Evolutionary conservation across 225 moss, liverwort and hornwort genomes (phyloP).

Genomic region (Anthoceros angustus): DNA sequence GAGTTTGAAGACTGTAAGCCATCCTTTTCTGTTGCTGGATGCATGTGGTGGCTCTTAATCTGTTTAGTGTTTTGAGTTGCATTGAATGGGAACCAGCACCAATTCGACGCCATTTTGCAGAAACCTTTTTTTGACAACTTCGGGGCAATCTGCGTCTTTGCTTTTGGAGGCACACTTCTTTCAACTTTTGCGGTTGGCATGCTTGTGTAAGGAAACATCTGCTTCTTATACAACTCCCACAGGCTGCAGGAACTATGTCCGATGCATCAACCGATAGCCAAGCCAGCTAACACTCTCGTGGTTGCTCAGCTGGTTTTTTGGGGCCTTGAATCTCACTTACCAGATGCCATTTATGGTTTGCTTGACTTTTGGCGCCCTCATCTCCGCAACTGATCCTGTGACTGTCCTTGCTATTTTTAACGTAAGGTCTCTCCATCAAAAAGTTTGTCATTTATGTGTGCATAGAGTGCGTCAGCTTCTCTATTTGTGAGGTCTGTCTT

Average conservation of each 20-base stretch:
- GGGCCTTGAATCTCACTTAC: slow-evolving; percentile 58
- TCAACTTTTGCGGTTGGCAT: slow-evolving; percentile 58
- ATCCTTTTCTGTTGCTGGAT: neutral
- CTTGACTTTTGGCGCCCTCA: slow-evolving; percentile 82
- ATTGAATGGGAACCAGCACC: too few relatives aligned
- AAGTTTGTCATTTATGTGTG: neutral
- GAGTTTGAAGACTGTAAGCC: slow-evolving; percentile 69
- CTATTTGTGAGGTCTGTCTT: neutral
- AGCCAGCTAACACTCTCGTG: neutral
- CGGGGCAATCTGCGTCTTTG: slow-evolving; percentile 69
- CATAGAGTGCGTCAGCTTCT: neutral
- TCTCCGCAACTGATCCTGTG: slow-evolving; percentile 82
- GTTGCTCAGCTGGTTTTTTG: slow-evolving; percentile 62
- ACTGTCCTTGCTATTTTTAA: slow-evolving; percentile 89
- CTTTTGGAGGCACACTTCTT: slow-evolving; percentile 50
- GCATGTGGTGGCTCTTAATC: too few relatives aligned
- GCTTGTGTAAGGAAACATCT: slow-evolving; percentile 34
- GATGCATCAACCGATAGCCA: neutral
- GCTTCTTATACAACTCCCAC: neutral
- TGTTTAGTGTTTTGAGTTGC: too few relatives aligned
- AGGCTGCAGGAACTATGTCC: neutral
- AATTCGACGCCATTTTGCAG: slow-evolving; percentile 14
- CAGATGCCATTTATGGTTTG: slow-evolving; percentile 67
- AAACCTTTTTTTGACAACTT: slow-evolving; percentile 70
- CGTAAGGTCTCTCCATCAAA: slow-evolving; percentile 18